These are phyloP conservation scores for Lomentospora prolificans DNA, from an alignment of 2,329 filamentous ascomycete species.

Conservation along the genomic window DNA sequence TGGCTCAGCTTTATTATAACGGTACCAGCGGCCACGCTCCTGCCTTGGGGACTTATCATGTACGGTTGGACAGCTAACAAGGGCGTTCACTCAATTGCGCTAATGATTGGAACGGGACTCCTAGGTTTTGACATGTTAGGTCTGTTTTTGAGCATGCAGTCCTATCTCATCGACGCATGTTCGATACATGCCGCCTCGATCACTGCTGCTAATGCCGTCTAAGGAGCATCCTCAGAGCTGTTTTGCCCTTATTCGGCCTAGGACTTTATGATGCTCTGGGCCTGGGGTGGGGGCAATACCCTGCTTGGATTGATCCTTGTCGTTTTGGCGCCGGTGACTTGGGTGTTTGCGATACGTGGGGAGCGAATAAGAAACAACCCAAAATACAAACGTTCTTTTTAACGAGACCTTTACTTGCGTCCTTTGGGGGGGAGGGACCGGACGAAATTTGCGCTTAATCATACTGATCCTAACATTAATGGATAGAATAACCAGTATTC, in stretches of 20 bases:
- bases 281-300: constrained; percentile 32
- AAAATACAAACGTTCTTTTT: neutral
- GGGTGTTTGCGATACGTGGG: constrained; percentile 20
- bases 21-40: constrained; percentile 15
- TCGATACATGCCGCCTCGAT: constrained; percentile 20
- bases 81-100: constrained; percentile 20
- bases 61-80: constrained; percentile 20
- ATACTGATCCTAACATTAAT: no score
- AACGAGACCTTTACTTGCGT: no score
- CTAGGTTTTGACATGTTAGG: constrained; percentile 34
- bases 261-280: constrained; percentile 27
- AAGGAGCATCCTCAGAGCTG: constrained; percentile 24
- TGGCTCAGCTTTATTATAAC: constrained; percentile 20
- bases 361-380: constrained; percentile 15
- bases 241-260: constrained; percentile 27
- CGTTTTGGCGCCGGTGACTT: constrained; percentile 21
- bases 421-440: no score
- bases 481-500: no score
- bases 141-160: constrained; percentile 42
- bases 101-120: constrained; percentile 29
- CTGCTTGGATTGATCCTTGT: constrained; percentile 27
- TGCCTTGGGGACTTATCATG: constrained; percentile 19
- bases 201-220: constrained; percentile 20
- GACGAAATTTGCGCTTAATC: no score
- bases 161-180: constrained; percentile 23